Conservation (phyloP, 1,284 basidiomycete species). For the Cryptococcus sp. region DNA sequence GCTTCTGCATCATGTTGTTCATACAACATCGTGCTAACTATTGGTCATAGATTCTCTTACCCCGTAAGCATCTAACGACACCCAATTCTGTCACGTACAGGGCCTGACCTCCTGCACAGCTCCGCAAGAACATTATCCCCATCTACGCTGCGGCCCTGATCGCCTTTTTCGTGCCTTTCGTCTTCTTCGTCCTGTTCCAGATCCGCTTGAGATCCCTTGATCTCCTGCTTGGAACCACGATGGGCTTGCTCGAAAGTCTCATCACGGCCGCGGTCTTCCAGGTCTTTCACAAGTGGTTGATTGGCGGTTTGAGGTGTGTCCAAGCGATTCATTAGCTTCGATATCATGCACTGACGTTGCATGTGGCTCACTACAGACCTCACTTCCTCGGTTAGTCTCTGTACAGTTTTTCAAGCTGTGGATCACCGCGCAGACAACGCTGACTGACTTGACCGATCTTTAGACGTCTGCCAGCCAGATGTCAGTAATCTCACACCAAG, state of each 20-base stretch:
- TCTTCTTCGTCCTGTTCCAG: conserved; percentile 57
- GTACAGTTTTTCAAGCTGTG: neutral
- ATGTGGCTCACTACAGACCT: conserved; percentile 10
- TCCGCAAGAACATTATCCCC: conserved; percentile 60
- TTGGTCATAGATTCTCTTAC: conserved; percentile 23
- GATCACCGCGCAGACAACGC: neutral
- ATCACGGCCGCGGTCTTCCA: conserved; percentile 52
- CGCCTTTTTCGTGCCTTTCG: conserved; percentile 60
- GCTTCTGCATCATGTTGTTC: neutral
- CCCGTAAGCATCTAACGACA: conserved; percentile 7
- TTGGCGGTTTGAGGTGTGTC: conserved; percentile 42
- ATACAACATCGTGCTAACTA: neutral
- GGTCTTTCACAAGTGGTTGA: conserved; percentile 62
- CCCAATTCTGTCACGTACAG: conserved; percentile 8
- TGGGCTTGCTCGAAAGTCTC: conserved; percentile 59
- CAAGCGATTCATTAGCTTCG: neutral
- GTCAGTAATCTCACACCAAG: conserved; percentile 48
- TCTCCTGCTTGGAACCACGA: conserved; percentile 58
- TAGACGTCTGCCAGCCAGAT: conserved; percentile 58
- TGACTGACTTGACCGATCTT: neutral
- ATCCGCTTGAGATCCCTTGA: conserved; percentile 57
- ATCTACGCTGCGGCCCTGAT: conserved; percentile 61
- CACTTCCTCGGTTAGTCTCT: conserved; percentile 27
- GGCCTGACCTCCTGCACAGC: conserved; percentile 41
- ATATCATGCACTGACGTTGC: neutral